Percentiles rank a stretch among this genome's conserved stretches.
phyloP scores from a whole-genome alignment of 352 stramenopile species.

The Globisporangium splendens region DNA sequence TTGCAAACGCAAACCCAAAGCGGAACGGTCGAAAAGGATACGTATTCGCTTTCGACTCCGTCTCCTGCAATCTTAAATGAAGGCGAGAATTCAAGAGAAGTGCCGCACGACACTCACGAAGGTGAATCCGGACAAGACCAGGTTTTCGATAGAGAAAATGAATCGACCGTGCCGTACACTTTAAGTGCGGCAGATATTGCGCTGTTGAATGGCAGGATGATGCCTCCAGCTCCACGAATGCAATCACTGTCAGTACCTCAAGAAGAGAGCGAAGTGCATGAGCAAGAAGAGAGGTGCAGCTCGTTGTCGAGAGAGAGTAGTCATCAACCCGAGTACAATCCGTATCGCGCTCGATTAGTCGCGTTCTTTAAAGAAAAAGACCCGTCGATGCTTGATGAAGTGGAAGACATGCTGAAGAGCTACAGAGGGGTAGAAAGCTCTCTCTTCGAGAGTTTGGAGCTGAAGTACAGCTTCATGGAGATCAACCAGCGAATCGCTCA shows the following conservation, averaged over 20 bases:
- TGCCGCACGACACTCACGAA: constrained; percentile 1
- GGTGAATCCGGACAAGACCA: constrained; percentile 15
- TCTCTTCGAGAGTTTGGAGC: constrained; percentile 76
- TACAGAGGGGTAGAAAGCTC: constrained; percentile 72
- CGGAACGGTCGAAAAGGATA: background rate
- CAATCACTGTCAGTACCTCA: background rate
- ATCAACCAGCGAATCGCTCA: constrained; percentile 46
- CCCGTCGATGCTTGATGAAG: constrained; percentile 51
- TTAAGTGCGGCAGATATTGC: constrained; percentile 68
- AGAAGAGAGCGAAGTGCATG: background rate
- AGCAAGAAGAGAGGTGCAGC: background rate
- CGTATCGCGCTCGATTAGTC: constrained; percentile 46
- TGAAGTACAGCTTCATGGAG: constrained; percentile 82
- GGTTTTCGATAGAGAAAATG: constrained; percentile 2
- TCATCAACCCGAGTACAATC: constrained; percentile 21
- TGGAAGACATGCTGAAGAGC: constrained; percentile 75
- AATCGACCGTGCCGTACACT: constrained; percentile 53
- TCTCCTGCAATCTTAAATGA: background rate
- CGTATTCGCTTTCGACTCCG: background rate
- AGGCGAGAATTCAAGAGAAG: background rate
- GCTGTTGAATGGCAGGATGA: constrained; percentile 57
- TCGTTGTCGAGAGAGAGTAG: constrained; percentile 3
- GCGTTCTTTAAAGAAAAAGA: constrained; percentile 66
- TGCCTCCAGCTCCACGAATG: background rate
- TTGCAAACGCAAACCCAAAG: constrained; percentile 7